Conservation (phyloP, 108 stramenopile species). For the Asterionellopsis glacialis region DNA sequence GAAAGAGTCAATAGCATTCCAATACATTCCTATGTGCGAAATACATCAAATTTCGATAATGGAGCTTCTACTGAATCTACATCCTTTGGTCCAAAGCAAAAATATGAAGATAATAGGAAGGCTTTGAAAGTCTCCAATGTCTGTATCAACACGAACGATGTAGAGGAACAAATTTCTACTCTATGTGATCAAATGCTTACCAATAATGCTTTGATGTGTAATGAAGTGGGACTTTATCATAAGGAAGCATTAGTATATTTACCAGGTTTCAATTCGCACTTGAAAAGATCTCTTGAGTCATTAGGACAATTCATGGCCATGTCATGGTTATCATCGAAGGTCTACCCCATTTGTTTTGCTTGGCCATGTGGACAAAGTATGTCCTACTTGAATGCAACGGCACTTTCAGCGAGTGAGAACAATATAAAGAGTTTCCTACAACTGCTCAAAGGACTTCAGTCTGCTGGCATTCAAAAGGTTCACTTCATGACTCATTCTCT, state of each 20-base stretch:
- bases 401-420: too few relatives aligned
- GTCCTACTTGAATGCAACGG: slow-evolving; percentile 17
- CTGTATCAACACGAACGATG: too few relatives aligned
- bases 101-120: too few relatives aligned
- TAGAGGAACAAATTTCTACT: too few relatives aligned
- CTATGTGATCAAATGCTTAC: too few relatives aligned
- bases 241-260: slow-evolving; percentile 42
- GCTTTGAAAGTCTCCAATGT: too few relatives aligned
- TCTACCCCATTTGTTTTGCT: slow-evolving; percentile 36
- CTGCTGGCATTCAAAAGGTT: slow-evolving; percentile 30
- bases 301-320: slow-evolving; percentile 46
- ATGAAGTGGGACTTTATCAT: neutral
- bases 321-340: slow-evolving; percentile 27
- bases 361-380: slow-evolving; percentile 38
- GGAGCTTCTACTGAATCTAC: too few relatives aligned
- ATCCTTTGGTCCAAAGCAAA: too few relatives aligned
- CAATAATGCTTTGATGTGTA: too few relatives aligned
- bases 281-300: slow-evolving; percentile 22
- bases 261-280: slow-evolving; percentile 39
- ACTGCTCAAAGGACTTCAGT: slow-evolving; percentile 20
- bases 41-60: too few relatives aligned
- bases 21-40: too few relatives aligned
- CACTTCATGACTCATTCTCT: slow-evolving; percentile 48
- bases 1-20: too few relatives aligned
- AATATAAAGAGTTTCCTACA: slow-evolving; percentile 15